Percentiles rank a stretch among this genome's conserved stretches.
phyloP scores from a whole-genome alignment of 2,329 filamentous ascomycete genomes.

The Coniochaeta hoffmannii region DNA sequence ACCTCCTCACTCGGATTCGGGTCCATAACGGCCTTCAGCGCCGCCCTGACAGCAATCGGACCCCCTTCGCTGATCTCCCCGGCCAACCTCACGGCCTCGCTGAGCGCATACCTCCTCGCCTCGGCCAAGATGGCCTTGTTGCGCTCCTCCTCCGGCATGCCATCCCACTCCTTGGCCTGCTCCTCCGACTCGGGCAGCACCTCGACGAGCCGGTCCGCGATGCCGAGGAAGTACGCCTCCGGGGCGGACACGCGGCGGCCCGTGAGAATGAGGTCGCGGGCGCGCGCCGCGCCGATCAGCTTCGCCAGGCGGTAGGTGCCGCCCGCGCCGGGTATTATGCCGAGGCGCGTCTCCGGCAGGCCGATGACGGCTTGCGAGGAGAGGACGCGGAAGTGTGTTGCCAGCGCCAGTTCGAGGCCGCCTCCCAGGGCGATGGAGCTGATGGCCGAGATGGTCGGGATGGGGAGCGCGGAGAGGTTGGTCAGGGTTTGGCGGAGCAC shows the following conservation, averaged over 20 bases:
- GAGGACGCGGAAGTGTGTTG: constrained; percentile 84
- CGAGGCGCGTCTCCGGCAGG: constrained; percentile 85
- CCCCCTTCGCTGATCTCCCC: constrained; percentile 76
- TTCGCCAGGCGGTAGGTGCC: constrained; percentile 82
- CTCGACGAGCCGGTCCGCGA: constrained; percentile 87
- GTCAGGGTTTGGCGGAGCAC: constrained; percentile 71
- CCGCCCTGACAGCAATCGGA: constrained; percentile 74
- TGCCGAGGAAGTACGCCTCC: constrained; percentile 85
- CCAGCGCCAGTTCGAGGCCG: constrained; percentile 85
- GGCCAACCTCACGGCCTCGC: constrained; percentile 71
- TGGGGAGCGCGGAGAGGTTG: constrained; percentile 64
- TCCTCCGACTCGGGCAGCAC: constrained; percentile 32
- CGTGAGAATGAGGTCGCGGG: constrained; percentile 85
- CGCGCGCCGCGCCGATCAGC: constrained; percentile 71
- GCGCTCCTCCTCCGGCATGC: constrained; percentile 28
- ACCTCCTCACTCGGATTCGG: constrained; percentile 54
- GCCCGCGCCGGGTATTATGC: constrained; percentile 90
- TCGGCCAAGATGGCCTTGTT: constrained; percentile 38
- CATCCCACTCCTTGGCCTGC: constrained; percentile 22
- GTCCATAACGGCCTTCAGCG: constrained; percentile 68
- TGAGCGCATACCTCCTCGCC: constrained; percentile 61
- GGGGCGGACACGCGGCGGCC: constrained; percentile 75
- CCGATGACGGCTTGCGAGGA: constrained; percentile 70
- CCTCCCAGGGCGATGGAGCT: constrained; percentile 83
- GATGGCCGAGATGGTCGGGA: constrained; percentile 86